These are phyloP conservation scores for Citrus hindsii DNA, from an alignment of 345 rosid species.

Conservation along the genomic window DNA sequence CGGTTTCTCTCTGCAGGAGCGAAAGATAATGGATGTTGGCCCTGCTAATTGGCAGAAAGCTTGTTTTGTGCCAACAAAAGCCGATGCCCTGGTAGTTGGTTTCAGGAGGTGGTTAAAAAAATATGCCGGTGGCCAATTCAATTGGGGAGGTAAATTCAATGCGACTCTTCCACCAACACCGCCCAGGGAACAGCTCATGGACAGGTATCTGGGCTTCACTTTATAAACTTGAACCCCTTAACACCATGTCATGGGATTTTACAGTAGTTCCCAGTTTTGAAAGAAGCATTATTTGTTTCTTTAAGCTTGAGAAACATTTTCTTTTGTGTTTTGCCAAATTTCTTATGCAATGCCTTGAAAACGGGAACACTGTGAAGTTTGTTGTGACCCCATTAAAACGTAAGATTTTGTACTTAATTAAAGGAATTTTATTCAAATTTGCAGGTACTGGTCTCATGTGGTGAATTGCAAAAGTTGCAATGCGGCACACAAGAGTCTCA, in stretches of 20 bases:
- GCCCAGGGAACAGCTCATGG: constrained; percentile 71
- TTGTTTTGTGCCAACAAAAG: constrained; percentile 75
- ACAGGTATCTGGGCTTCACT: constrained; percentile 30
- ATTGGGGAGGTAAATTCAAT: constrained; percentile 70
- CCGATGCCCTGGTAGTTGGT: constrained; percentile 69
- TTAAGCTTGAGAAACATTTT: not conserved
- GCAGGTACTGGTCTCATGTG: constrained; percentile 83
- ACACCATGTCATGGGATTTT: not conserved
- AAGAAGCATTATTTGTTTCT: not conserved
- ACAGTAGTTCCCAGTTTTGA: not conserved
- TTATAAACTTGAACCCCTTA: not conserved
- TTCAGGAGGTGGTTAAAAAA: constrained; percentile 82
- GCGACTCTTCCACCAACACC: constrained; percentile 71
- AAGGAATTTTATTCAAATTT: not conserved
- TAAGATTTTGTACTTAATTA: no score
- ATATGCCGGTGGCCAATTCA: constrained; percentile 54
- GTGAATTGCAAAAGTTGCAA: constrained; percentile 81
- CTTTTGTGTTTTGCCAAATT: not conserved
- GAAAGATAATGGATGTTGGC: constrained; percentile 68
- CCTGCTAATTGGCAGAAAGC: constrained; percentile 78
- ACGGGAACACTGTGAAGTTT: not conserved
- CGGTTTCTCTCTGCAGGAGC: constrained; percentile 48
- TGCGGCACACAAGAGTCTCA: constrained; percentile 56
- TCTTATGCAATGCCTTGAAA: not conserved
- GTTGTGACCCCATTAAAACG: no score